Base-by-base conservation (phyloP, 306 rosid species). In the Vachellia pachyceras region DNA sequence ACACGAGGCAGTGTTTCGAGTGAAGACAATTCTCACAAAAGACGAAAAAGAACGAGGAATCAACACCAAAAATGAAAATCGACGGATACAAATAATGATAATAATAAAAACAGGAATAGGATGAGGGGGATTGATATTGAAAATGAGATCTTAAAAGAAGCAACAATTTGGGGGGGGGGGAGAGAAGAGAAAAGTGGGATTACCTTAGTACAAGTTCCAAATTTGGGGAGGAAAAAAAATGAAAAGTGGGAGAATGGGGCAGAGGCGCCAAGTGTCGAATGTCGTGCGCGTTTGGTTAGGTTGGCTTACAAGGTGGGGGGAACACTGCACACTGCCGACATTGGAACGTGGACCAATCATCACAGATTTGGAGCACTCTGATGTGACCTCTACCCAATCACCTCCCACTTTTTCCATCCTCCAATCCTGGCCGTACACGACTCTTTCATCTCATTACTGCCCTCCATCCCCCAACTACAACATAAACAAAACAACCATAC, bases 191-290 rank as follows among this genome's bases (percentile, higher is more conserved):
- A 6, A 41, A 22, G 75, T 3, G 11, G 6, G 45, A 22, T 70
- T 70, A 70, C 75, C 75, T 70, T 44, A 0, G 33, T 11, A 10
- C 10, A 3, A 1, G 55, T 20, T 20, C 14, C 2, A 44, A n/a
- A 39, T 18, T 3, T 20, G 33, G 73, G 33, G 8, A n/a, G 9
- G 42, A 5, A 10, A 29, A 11, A 29, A 3, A 14, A n/a, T 17
- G 18, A 12, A 44, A 4, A 40, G 75, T 45, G 22, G 13, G 40
- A n/a, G n/a, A n/a, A n/a, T n/a, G n/a, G n/a, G n/a, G n/a, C n/a
- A n/a, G n/a, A n/a, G 6, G 85, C 82, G 97, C 92, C 98, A 92
- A 87, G 91, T 94, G 97, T 92, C 93, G 84, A 40, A 54, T 75
- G 63, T 82, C 85, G 69, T 44, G 69, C 44, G 77, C n/a, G 67